These are phyloP conservation scores for Mortierella sp. DNA, from an alignment of 371 early-diverging fungal genomes.

Conservation along the genomic window DNA sequence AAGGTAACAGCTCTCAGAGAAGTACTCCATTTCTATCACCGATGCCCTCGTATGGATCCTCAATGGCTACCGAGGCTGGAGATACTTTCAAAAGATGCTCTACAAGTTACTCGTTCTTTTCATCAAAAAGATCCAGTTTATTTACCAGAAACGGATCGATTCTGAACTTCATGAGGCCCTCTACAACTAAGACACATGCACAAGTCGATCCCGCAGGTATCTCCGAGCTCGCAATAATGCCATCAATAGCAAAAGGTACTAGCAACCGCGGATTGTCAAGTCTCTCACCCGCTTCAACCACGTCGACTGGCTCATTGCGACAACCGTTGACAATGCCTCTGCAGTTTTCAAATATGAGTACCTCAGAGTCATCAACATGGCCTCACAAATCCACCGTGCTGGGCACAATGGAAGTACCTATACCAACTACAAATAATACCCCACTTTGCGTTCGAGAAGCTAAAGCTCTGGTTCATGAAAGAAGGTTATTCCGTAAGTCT, in stretches of 20 bases:
- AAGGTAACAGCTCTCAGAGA: no score
- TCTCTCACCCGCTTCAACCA: neutral
- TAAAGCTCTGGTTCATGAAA: neutral
- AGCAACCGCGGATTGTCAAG: neutral
- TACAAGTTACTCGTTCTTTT: neutral
- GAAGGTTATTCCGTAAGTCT: neutral
- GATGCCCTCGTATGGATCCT: neutral
- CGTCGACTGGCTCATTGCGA: neutral
- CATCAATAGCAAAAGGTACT: neutral
- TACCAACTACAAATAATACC: neutral
- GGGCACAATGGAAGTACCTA: neutral
- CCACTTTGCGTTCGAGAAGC: conserved; percentile 9
- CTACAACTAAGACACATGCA: neutral
- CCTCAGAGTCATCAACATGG: neutral
- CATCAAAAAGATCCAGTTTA: neutral
- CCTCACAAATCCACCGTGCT: neutral
- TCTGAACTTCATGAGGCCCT: neutral
- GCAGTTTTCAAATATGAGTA: no score
- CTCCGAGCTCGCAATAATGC: neutral
- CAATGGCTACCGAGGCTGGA: neutral
- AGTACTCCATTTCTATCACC: neutral
- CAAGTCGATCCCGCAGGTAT: neutral
- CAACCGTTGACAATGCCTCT: neutral
- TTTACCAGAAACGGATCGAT: neutral
- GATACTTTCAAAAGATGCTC: neutral